Evolutionary conservation across 2,329 filamentous ascomycete genomes (phyloP).

Genomic region (Fonsecaea multimorphosa): DNA sequence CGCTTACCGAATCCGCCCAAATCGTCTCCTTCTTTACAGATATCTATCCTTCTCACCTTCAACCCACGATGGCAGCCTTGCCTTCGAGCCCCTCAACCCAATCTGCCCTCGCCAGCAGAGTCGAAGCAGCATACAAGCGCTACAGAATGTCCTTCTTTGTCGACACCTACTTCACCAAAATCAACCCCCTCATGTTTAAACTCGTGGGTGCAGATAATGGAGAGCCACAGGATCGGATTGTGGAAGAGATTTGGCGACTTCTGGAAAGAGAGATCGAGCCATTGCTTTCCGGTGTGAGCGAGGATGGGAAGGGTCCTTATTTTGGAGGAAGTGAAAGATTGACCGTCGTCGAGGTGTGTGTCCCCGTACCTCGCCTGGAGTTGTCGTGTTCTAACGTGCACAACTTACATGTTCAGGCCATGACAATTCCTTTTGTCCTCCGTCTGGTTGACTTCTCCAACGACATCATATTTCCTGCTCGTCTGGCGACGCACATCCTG

Average conservation of each 20-base stretch:
- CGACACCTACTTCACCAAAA: constrained; percentile 71
- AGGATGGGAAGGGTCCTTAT: constrained; percentile 55
- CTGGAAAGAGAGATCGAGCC: constrained; percentile 76
- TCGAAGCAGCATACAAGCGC: constrained; percentile 64
- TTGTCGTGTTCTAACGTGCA: too few species aligned
- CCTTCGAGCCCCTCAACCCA: not conserved
- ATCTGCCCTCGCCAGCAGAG: constrained; percentile 47
- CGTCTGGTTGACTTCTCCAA: constrained; percentile 61
- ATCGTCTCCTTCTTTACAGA: constrained; percentile 76
- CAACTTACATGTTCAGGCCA: constrained; percentile 55
- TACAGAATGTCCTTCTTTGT: constrained; percentile 75
- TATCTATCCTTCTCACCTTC: constrained; percentile 69
- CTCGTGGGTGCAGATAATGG: constrained; percentile 55
- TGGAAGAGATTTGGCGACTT: constrained; percentile 59
- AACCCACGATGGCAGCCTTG: constrained; percentile 42
- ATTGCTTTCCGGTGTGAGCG: constrained; percentile 55
- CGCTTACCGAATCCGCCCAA: constrained; percentile 75
- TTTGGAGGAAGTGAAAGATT: constrained; percentile 69
- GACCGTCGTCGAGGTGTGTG: constrained; percentile 73
- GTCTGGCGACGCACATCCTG: constrained; percentile 50
- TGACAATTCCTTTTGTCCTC: constrained; percentile 71
- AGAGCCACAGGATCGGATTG: constrained; percentile 58
- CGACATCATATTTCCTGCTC: constrained; percentile 52
- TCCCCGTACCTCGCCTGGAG: too few species aligned
- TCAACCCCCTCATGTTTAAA: constrained; percentile 57